Evolutionary conservation across 805 yeast species (phyloP), one percentile per base, ranked within the genome.

Genomic region (Zygosaccharomyces bisporus): DNA sequence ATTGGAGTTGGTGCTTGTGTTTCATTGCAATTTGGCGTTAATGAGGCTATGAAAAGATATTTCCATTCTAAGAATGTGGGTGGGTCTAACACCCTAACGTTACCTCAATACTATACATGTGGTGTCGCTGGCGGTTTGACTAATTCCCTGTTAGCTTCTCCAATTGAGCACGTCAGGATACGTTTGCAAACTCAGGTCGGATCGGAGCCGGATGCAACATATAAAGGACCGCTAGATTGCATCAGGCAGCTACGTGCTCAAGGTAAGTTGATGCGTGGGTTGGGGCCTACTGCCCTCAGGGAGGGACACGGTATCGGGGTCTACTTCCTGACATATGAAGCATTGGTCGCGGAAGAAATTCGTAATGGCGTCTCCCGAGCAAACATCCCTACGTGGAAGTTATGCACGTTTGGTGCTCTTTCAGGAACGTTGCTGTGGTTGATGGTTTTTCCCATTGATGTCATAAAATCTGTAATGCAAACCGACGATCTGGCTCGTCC

Each of bases 1-100:
- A 65, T 91, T 27, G 99, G 99, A 9, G 87, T 91, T n/a, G 99
- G 99, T 41, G 96, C 95, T 0, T 90, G 97, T 73, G 97, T 93
- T 9, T 86, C 96, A 6, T 86, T 91, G 32, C 99, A 93, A 67
- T 93, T 93, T 61, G 93, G 96, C 36, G 95, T 88, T 29, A 90
- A 90, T 60, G 98, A 93, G 65, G 83, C 75, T 58, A 88, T 91
- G 96, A 93, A 93, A 68, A 74, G 97, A 57, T 69, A 74, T 48
- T 89, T 85, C 40, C 59, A 58, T 12, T 75, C 75, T 52, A 61
- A 58, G 9, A 67, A 72, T 31, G 61, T 62, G 5, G 44, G 53
- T 3, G 21, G 38, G 6, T 25, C 44, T 7, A 52, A 55, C 4
- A 58, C 61, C 20, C 68, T 89, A 47, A 61, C 78, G 6, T 71